Conservation (phyloP, 148 eudicot species). For the Oxyria digyna region DNA sequence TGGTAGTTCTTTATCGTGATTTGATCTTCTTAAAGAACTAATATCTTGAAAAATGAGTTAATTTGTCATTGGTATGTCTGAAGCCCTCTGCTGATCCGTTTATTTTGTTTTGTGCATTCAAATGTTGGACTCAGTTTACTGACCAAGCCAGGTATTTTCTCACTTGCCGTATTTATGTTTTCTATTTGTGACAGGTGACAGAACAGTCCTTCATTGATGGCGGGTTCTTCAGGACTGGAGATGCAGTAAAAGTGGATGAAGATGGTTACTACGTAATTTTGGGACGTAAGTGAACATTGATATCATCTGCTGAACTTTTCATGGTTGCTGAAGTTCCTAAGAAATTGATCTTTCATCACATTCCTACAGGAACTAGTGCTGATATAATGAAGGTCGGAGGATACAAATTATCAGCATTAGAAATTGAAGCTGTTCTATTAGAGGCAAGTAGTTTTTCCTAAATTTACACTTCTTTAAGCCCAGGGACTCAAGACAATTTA, state of each 20-base stretch:
- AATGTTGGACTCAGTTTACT: background rate
- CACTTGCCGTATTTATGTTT: background rate
- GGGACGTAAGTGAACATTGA: conserved; percentile 65
- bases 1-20: background rate
- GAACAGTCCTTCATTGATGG: conserved; percentile 69
- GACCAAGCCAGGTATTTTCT: background rate
- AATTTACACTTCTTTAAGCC: background rate
- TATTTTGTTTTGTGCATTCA: background rate
- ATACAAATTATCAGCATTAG: conserved; percentile 89
- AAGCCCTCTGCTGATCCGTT: background rate
- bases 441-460: conserved; percentile 37
- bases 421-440: conserved; percentile 82
- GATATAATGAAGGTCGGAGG: conserved; percentile 99
- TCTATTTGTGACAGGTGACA: conserved; percentile 50
- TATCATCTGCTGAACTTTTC: background rate
- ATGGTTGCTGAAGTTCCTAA: background rate
- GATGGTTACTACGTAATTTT: conserved; percentile 87
- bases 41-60: background rate
- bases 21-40: background rate
- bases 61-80: background rate
- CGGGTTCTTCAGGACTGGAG: conserved; percentile 93
- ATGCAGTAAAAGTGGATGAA: conserved; percentile 73
- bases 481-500: background rate
- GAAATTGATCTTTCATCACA: conserved; percentile 8
- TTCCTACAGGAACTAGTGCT: conserved; percentile 72